Evolutionary conservation across 352 stramenopile genomes (phyloP), one percentile per base, ranked within the genome.

Genomic region (Globisporangium middletonii): DNA sequence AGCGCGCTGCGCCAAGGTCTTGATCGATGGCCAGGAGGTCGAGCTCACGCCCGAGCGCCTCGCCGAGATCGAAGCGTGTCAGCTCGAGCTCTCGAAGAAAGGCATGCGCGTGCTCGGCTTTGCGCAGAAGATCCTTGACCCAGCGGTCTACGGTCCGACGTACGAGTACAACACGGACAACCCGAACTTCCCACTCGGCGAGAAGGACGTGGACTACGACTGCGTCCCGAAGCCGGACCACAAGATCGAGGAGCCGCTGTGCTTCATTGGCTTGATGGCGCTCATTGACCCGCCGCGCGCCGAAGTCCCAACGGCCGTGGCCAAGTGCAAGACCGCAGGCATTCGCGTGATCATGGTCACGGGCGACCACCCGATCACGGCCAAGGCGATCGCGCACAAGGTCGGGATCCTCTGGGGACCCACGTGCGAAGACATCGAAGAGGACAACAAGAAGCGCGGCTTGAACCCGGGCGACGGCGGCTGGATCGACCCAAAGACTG

Each of bases 301-400:
- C 4, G 82, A 92, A 57, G 92, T 98, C 3, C 79, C 86, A 1
- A 74, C 79, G 38, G 92, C 92, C 8, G 86, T 98, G 8, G 79
- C 73, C 2, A 94, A 97, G 59, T 97, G 88, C 69, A 97, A 97
- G 55, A 92, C 72, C 13, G 90, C 91, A 11, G 92, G 92, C 23
- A 96, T 98, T 62, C 83, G 86, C 27, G 92, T 97, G 12, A 94
- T 97, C 60, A 98, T 98, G 92, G 88, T 98, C 44, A 97, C 92
- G 4, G 92, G 92, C 35, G 92, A 98, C 45, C 89, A 97, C 64
- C 89, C 90, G 16, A 76, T 97, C 28, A 98, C 92, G 16, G 92
- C 92, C 9, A 90, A 96, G 63, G 91, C 93, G 4, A 98, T 98
- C 62, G 92, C 94, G 1, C 81, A 96, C 55, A 94, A 97, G 55